These are phyloP conservation scores for Silene vulgaris DNA, from an alignment of 179 eudicot genomes.

Conservation along the genomic window DNA sequence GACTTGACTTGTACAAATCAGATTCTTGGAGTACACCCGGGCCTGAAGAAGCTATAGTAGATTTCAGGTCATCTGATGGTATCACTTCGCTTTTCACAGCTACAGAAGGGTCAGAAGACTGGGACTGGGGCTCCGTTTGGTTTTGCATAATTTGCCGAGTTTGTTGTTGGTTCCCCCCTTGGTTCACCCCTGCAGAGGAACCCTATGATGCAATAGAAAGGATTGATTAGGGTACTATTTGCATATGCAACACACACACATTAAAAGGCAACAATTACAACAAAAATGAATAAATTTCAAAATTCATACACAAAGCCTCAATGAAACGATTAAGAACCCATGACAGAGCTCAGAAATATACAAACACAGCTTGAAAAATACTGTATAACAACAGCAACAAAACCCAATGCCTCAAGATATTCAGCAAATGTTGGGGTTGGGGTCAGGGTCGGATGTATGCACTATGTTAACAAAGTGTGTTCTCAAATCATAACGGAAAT, in stretches of 20 bases:
- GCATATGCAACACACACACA: not conserved
- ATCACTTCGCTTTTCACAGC: constrained; percentile 41
- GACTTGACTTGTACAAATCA: constrained; percentile 42
- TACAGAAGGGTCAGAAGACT: constrained; percentile 40
- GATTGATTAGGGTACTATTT: constrained; percentile 17
- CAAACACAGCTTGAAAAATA: not conserved
- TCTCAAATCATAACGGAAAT: not conserved
- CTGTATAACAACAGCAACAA: not conserved
- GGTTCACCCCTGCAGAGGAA: constrained; percentile 48
- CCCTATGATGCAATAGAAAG: constrained; percentile 37
- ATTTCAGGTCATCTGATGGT: constrained; percentile 34
- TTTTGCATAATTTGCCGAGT: constrained; percentile 39
- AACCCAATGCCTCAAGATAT: not conserved
- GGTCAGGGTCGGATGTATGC: not conserved
- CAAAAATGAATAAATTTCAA: not conserved
- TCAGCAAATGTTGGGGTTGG: not conserved
- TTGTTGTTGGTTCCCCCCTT: constrained; percentile 45
- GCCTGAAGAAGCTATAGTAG: constrained; percentile 33
- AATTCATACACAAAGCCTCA: not conserved
- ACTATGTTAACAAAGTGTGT: not conserved
- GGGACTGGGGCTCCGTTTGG: constrained; percentile 45
- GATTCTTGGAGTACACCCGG: constrained; percentile 33
- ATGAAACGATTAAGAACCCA: not conserved
- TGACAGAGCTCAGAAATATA: not conserved
- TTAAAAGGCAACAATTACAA: not conserved